Base-by-base conservation (phyloP, 345 rosid species). In the Odontarrhena argentea region DNA sequence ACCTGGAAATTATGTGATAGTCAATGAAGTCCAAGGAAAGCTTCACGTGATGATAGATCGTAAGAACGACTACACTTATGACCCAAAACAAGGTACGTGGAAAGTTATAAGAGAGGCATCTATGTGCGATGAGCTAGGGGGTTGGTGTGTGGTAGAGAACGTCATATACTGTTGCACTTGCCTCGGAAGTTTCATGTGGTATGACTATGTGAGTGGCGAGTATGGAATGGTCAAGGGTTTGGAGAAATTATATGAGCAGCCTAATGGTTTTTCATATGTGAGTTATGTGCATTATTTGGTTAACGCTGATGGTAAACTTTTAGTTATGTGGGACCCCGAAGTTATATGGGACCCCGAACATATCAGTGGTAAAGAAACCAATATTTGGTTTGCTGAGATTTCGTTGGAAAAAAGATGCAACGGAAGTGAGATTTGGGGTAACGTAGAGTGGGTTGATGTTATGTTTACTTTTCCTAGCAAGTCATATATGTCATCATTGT, bases 341-440 rank as follows among this genome's bases (percentile, higher is more conserved):
- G 15, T 43, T n/a, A 5, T 43, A 0, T 43, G 47, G 47, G 47
- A 43, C 0, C 7, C 5, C 32, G 32, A 4, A 28, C 32, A 2
- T 3, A 28, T 4, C 32, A 3, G 5, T 28, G 5, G 32, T 28
- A 28, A 28, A 4, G 5, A 28, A 28, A 28, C 32, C 5, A 13
- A 11, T 12, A 12, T 43, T 43, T 43, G 47, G 47, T 43, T 4
- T 43, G 47, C 15, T 4, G 47, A 43, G 47, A 43, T 43, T 43
- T 11, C 18, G 3, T n/a, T 43, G 14, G 47, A 43, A 13, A 43
- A 4, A 43, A 38, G 42, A 38, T 43, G 13, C 18, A 13, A 43
- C 2, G 47, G 18, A 43, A 5, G 47, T 43, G 47, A 43, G 47
- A n/a, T 43, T 43, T 43, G 47, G 47, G 47, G 47, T 43, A 43